Evolutionary conservation across 257 asterid species (phyloP).

Genomic region (Solanum pinnatisectum): DNA sequence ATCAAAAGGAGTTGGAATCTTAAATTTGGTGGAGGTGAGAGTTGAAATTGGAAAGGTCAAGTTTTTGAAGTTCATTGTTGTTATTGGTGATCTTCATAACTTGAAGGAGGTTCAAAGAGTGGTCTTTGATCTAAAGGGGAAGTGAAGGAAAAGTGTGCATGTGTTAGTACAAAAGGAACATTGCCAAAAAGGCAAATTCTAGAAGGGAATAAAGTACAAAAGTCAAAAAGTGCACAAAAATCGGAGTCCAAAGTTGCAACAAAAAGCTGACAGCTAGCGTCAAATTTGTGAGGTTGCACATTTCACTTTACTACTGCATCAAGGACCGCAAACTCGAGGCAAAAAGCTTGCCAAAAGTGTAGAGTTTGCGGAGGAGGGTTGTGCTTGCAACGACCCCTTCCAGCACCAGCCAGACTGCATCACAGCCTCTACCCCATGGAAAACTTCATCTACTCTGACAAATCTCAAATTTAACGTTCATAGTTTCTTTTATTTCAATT

Average conservation of each 20-base stretch:
- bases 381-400: neutral
- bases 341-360: neutral
- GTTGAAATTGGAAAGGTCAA: neutral
- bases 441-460: neutral
- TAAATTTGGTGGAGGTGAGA: neutral
- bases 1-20: neutral
- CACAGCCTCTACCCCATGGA: neutral
- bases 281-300: neutral
- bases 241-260: neutral
- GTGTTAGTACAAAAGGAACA: neutral
- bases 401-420: neutral
- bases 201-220: neutral
- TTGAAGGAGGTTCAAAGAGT: neutral
- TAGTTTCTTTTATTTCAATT: neutral
- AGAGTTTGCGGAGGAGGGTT: neutral
- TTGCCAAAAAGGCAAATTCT: neutral
- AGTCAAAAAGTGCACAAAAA: neutral
- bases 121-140: neutral
- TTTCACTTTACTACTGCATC: neutral
- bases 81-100: neutral
- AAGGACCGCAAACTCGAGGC: neutral
- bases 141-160: neutral
- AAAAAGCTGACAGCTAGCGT: neutral
- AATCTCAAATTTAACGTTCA: neutral
- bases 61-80: neutral